Base-by-base conservation (phyloP, 164 flowering plant species). In the Tetracentron sinense region DNA sequence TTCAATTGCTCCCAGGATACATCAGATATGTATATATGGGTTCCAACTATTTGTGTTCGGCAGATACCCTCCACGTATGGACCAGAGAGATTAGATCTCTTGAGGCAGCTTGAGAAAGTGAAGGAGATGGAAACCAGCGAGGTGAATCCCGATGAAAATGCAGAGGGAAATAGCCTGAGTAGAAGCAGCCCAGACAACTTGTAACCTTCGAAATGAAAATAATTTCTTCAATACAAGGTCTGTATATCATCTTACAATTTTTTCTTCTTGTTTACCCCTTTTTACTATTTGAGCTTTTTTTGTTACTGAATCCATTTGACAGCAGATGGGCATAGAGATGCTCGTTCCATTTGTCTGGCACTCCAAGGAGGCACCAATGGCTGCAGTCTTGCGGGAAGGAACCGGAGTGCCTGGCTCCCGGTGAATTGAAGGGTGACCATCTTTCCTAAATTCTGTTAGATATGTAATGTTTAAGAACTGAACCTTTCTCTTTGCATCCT, bases 41-140 rank as follows among this genome's bases (percentile, higher is more conserved):
- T 23, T 38, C 23, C 23, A 56, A 47, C 12, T 47, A 25, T 62
- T 31, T 65, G 28, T 30, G 19, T 65, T 64, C 62, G 49, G 69
- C 85, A 89, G 96, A 89, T 89, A 62, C 96, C 96, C 2, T 89
- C 96, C 26, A 78, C 95, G 7, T 94, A 91, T 73, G 97, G 90
- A 69, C 77, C 86, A 21, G 95, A 94, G 64, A 87, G 96, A 75
- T 69, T 94, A 74, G 85, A 86, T 66, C 96, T 91, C 64, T 78
- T 86, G 84, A 89, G 99, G 83, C 89, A 91, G 79, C 93, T 94
- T 66, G 89, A 94, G 76, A 91, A 87, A 71, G 72, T 91, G 60
- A 87, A 94, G 82, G 86, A 90, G 78, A 75, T 88, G 80, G 88
- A 89, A 73, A 54, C 69, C 66, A 68, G 58, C 29, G 93, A 89